phyloP scores from a whole-genome alignment of 371 early-diverging fungal species.

The Mortierella polycephala region DNA sequence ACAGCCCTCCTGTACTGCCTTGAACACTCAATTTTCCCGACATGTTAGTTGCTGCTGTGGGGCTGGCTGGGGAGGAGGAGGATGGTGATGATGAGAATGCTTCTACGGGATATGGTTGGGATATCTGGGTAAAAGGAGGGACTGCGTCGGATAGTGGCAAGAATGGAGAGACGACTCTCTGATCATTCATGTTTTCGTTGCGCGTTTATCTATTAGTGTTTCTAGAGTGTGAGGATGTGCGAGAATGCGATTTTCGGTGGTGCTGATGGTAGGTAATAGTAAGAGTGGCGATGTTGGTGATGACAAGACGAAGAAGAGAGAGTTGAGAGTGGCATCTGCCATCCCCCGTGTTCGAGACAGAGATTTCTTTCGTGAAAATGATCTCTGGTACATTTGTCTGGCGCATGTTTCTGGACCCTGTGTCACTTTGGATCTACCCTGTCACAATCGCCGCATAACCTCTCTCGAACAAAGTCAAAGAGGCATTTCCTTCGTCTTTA shows the following conservation, averaged over 20 bases:
- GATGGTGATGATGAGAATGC: neutral
- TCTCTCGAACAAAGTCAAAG: too few species aligned
- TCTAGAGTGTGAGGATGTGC: neutral
- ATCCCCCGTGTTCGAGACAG: too few species aligned
- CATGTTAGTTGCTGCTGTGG: too few species aligned
- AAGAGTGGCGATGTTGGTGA: neutral
- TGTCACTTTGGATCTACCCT: neutral
- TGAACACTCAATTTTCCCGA: too few species aligned
- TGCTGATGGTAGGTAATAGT: neutral
- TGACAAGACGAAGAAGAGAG: neutral
- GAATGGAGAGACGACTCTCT: neutral
- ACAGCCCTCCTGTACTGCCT: neutral
- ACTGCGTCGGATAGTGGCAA: neutral
- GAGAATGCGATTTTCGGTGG: neutral
- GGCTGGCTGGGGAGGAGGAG: too few species aligned
- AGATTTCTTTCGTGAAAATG: neutral
- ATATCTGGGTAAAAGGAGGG: neutral
- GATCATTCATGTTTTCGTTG: neutral
- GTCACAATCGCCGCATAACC: too few species aligned
- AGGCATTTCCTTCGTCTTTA: too few species aligned
- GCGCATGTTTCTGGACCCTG: conserved; percentile 4
- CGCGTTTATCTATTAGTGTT: neutral
- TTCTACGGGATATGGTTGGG: neutral
- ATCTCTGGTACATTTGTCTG: neutral
- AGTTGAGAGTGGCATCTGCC: neutral